Evolutionary conservation across 805 yeast species (phyloP).

Genomic region (Yamadazyma philogaea): DNA sequence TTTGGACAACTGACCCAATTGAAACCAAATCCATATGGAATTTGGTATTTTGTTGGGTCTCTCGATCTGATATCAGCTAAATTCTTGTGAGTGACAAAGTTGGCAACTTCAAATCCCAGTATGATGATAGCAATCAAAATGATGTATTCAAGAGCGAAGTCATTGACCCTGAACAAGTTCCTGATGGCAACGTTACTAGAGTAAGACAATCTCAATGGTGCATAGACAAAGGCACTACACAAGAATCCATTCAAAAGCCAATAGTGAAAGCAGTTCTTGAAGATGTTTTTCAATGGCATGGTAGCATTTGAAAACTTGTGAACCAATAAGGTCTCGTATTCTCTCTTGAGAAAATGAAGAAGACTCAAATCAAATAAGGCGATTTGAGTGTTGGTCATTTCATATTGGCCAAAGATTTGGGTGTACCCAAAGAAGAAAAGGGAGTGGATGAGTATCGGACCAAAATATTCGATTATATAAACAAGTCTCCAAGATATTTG

Average conservation of each 20-base stretch:
- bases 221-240: slow-evolving; percentile 50
- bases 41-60: slow-evolving; percentile 51
- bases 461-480: slow-evolving; percentile 82
- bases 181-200: slow-evolving; percentile 19
- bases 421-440: slow-evolving; percentile 49
- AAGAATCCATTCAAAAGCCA: slow-evolving; percentile 82
- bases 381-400: slow-evolving; percentile 51
- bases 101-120: slow-evolving; percentile 61
- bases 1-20: slow-evolving; percentile 85
- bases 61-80: slow-evolving; percentile 57
- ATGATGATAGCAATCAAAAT: slow-evolving; percentile 44
- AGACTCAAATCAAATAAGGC: slow-evolving; percentile 54
- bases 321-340: slow-evolving; percentile 77
- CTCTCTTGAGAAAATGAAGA: slow-evolving; percentile 84
- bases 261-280: slow-evolving; percentile 88
- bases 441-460: slow-evolving; percentile 82
- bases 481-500: slow-evolving; percentile 92
- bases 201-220: slow-evolving; percentile 15
- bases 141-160: slow-evolving; percentile 30
- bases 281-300: slow-evolving; percentile 85
- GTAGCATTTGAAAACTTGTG: slow-evolving; percentile 86
- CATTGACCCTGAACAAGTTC: slow-evolving; percentile 44
- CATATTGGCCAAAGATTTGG: slow-evolving; percentile 21
- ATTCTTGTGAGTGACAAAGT: slow-evolving; percentile 66
- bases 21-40: slow-evolving; percentile 86